These are phyloP conservation scores for Sordariomycetes sp. DNA, from an alignment of 2,329 filamentous ascomycete species.

Conservation along the genomic window DNA sequence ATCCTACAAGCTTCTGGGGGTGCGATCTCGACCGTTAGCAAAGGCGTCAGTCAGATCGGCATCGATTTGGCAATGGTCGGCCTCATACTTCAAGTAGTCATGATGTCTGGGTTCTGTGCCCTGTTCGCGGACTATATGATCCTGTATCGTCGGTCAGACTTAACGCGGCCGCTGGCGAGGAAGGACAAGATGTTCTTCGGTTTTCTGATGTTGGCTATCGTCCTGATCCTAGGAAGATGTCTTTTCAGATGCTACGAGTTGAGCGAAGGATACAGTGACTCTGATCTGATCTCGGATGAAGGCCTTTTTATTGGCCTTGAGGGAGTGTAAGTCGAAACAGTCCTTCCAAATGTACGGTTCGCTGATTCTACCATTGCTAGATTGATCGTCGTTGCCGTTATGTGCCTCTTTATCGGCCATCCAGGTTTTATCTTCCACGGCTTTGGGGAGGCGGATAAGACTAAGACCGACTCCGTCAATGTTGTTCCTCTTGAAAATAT, in stretches of 20 bases:
- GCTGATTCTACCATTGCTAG: constrained; percentile 11
- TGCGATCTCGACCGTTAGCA: constrained; percentile 34
- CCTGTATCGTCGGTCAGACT: constrained; percentile 21
- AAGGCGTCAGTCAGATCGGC: constrained; percentile 32
- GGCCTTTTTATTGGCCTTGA: constrained; percentile 44
- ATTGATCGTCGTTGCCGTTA: constrained; percentile 23
- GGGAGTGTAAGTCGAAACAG: constrained; percentile 28
- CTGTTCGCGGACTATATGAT: constrained; percentile 38
- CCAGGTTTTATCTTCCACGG: constrained; percentile 21
- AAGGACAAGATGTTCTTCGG: constrained; percentile 34
- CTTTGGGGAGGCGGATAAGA: no score
- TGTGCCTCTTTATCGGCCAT: constrained; percentile 25
- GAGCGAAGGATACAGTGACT: constrained; percentile 47
- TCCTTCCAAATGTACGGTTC: not conserved
- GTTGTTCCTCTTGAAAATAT: no score
- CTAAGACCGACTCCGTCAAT: no score
- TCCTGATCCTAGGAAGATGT: constrained; percentile 52
- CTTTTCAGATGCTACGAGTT: constrained; percentile 57
- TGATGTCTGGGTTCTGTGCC: constrained; percentile 41
- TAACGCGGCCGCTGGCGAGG: constrained; percentile 8
- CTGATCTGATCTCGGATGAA: constrained; percentile 41
- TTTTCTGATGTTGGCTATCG: constrained; percentile 41
- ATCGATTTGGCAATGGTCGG: constrained; percentile 33
- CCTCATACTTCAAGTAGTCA: constrained; percentile 48
- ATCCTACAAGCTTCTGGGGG: constrained; percentile 47